Evolutionary conservation across 768 basidiomycete species (phyloP).

Genomic region (Filobasidium floriforme): DNA sequence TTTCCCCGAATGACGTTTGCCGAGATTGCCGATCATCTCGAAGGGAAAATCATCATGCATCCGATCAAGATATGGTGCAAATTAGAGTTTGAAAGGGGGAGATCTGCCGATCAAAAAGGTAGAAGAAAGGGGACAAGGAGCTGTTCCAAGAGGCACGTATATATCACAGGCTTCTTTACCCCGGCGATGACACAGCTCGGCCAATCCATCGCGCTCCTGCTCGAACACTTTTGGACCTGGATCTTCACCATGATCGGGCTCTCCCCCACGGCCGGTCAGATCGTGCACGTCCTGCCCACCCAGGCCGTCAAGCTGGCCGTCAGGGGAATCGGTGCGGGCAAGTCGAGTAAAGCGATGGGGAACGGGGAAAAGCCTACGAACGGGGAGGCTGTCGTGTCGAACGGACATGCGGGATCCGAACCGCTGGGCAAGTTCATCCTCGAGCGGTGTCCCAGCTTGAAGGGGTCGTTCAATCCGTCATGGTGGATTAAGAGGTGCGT

Average conservation of each 20-base stretch:
- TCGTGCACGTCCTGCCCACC: background rate
- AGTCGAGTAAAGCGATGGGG: background rate
- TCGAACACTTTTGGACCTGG: constrained; percentile 8
- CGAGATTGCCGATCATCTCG: too few species aligned
- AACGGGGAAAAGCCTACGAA: background rate
- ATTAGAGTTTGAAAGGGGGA: too few species aligned
- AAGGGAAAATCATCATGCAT: too few species aligned
- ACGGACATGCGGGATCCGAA: background rate
- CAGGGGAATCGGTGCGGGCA: background rate
- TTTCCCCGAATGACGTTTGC: too few species aligned
- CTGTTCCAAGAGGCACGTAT: too few species aligned
- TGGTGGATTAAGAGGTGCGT: constrained; percentile 1
- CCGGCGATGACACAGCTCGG: background rate
- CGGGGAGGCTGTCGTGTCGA: background rate
- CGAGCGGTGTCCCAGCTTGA: background rate
- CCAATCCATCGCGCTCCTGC: background rate
- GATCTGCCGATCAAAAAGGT: too few species aligned
- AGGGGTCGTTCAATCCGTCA: background rate
- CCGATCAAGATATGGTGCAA: too few species aligned
- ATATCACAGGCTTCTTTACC: too few species aligned
- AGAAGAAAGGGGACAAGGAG: too few species aligned
- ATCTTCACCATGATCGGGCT: background rate
- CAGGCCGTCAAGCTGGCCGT: background rate
- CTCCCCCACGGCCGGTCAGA: background rate
- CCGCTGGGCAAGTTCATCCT: background rate